Evolutionary conservation across 352 stramenopile species (phyloP).

Genomic region (Aphanomyces euteiches): DNA sequence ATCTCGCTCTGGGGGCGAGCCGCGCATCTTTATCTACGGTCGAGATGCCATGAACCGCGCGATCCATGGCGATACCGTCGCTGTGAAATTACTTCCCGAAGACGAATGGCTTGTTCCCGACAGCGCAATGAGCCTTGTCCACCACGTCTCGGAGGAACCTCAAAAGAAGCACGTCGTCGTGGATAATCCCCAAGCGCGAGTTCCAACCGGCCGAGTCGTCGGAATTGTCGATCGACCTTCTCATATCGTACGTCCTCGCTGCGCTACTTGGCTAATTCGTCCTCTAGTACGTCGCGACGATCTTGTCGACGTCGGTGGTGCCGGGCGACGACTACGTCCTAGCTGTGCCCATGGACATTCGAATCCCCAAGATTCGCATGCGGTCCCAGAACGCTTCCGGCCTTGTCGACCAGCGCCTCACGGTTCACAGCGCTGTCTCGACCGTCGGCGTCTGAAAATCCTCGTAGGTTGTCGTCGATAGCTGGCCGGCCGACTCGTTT

Average conservation of each 20-base stretch:
- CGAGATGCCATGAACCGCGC: conserved; percentile 93
- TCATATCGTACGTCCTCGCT: conserved; percentile 34
- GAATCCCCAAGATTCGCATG: conserved; percentile 73
- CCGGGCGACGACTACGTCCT: conserved; percentile 64
- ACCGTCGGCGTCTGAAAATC: conserved; percentile 11
- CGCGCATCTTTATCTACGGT: conserved; percentile 60
- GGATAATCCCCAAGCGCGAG: conserved; percentile 4
- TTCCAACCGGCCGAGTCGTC: conserved; percentile 81
- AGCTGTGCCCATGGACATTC: conserved; percentile 77
- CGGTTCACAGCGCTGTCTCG: not conserved
- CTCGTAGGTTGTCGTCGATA: conserved; percentile 65
- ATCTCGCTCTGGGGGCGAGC: conserved; percentile 38
- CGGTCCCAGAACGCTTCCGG: conserved; percentile 71
- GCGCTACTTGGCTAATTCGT: not conserved
- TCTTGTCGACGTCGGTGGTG: conserved; percentile 59
- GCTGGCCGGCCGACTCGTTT: conserved; percentile 68
- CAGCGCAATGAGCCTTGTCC: conserved; percentile 61
- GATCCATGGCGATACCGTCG: conserved; percentile 96
- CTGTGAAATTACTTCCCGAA: conserved; percentile 87
- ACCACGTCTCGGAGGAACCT: conserved; percentile 62
- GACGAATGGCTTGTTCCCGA: conserved; percentile 66
- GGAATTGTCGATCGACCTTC: conserved; percentile 75
- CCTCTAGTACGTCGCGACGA: conserved; percentile 55
- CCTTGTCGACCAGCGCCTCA: conserved; percentile 75
- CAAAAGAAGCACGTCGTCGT: conserved; percentile 31